phyloP scores from a whole-genome alignment of 2,329 filamentous ascomycete genomes.

The Grosmannia clavigera region DNA sequence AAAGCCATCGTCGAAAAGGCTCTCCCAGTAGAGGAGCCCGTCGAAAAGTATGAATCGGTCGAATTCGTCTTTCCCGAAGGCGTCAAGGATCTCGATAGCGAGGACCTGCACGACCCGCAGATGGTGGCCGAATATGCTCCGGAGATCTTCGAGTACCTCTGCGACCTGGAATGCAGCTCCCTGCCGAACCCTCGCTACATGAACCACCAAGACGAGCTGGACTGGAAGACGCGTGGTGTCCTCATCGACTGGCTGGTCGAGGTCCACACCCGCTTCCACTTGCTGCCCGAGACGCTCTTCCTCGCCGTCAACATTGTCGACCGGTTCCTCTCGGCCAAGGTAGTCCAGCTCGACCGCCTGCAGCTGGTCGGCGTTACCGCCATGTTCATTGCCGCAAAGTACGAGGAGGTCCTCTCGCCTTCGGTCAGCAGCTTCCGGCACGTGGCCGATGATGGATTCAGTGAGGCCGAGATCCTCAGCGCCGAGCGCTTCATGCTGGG shows the following conservation, averaged over 20 bases:
- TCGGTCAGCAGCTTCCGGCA: constrained; percentile 96
- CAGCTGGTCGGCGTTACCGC: constrained; percentile 95
- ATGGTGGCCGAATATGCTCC: constrained; percentile 97
- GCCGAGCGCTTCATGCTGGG: constrained; percentile 92
- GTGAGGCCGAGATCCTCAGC: constrained; percentile 85
- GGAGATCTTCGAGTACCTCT: constrained; percentile 94
- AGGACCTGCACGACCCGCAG: constrained; percentile 84
- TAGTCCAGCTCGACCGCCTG: constrained; percentile 89
- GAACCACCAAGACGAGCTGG: constrained; percentile 82
- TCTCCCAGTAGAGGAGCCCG: constrained; percentile 16
- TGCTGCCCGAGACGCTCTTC: constrained; percentile 93
- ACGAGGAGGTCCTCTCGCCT: constrained; percentile 93
- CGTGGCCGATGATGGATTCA: constrained; percentile 93
- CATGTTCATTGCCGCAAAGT: constrained; percentile 99
- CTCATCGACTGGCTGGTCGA: constrained; percentile 97
- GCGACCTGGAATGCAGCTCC: constrained; percentile 66
- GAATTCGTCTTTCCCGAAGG: constrained; percentile 21
- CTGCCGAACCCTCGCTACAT: constrained; percentile 91
- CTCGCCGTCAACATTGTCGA: constrained; percentile 97
- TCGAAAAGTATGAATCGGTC: constrained; percentile 16
- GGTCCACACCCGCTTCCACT: constrained; percentile 91
- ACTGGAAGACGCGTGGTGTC: constrained; percentile 98
- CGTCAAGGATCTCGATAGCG: constrained; percentile 62
- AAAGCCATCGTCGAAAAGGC: constrained; percentile 24
- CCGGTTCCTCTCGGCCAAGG: constrained; percentile 88